Evolutionary conservation across 2,329 filamentous ascomycete genomes (phyloP).

Genomic region (Scedosporium minutisporum): DNA sequence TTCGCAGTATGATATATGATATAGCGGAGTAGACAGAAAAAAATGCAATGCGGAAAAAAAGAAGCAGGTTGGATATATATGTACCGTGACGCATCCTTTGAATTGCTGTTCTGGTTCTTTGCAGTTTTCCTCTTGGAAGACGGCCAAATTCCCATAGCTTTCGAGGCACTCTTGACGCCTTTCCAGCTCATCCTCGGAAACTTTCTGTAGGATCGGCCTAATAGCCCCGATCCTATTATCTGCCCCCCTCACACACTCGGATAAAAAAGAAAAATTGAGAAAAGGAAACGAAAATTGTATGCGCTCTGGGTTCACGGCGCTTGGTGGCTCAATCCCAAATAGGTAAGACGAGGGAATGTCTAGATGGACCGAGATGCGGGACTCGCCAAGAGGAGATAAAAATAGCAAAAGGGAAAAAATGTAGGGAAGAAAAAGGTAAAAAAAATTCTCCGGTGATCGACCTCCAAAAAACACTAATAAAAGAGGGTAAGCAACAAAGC

Average conservation of each 20-base stretch:
- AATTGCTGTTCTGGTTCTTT: conserved; percentile 2
- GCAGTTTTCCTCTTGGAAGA: conserved; percentile 18
- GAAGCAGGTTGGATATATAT: background rate
- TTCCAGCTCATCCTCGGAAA: conserved; percentile 26
- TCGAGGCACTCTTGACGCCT: conserved; percentile 24
- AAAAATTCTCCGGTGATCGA: background rate
- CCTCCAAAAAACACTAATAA: background rate
- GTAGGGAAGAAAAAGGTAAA: background rate
- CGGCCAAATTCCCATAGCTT: conserved; percentile 21
- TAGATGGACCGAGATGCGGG: background rate
- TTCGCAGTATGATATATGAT: background rate
- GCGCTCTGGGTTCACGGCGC: background rate
- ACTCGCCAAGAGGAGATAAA: background rate
- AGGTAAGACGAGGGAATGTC: background rate
- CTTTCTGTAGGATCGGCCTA: background rate
- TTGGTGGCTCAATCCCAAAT: background rate
- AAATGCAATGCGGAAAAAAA: background rate
- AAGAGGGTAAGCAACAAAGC: background rate
- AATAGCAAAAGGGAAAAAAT: background rate
- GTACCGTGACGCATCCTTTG: conserved; percentile 4
- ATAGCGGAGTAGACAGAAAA: background rate
- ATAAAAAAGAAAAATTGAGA: background rate
- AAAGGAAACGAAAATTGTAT: background rate
- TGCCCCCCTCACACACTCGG: background rate
- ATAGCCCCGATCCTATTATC: background rate